Evolutionary conservation across 768 basidiomycete species (phyloP).

Genomic region (Omphalotus guepiniiformis): DNA sequence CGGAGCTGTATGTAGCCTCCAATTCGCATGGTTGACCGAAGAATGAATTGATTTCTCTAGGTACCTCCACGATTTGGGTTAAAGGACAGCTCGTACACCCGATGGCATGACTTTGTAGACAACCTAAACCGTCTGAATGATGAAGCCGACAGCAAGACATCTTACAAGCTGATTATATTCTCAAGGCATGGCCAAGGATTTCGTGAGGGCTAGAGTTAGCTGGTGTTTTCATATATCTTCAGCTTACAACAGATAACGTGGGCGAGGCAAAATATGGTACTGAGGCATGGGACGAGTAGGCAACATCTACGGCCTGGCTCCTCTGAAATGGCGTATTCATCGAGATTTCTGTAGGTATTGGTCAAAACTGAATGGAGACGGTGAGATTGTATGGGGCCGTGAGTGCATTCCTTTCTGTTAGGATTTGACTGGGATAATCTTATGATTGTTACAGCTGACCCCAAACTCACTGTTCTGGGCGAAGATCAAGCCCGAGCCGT

Average conservation of each 20-base stretch:
- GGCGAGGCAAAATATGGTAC: conserved; percentile 56
- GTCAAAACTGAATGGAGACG: conserved; percentile 62
- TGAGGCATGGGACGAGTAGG: conserved; percentile 58
- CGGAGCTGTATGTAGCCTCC: conserved; percentile 1
- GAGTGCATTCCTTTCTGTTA: conserved; percentile 22
- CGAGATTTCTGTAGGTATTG: conserved; percentile 42
- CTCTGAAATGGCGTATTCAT: background rate
- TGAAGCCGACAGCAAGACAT: conserved; percentile 28
- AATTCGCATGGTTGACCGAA: background rate
- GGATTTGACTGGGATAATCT: background rate
- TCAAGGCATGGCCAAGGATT: conserved; percentile 71
- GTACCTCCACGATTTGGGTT: conserved; percentile 57
- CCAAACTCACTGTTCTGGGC: conserved; percentile 45
- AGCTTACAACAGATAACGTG: conserved; percentile 62
- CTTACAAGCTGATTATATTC: conserved; percentile 63
- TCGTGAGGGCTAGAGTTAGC: too few relatives aligned
- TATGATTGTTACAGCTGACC: conserved; percentile 46
- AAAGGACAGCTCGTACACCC: conserved; percentile 39
- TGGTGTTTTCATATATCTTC: too few relatives aligned
- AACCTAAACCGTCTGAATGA: conserved; percentile 46
- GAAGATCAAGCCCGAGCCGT: conserved; percentile 38
- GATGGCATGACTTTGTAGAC: conserved; percentile 45
- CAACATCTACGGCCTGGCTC: conserved; percentile 6
- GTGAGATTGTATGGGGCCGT: conserved; percentile 72
- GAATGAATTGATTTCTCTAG: conserved; percentile 24